Evolutionary conservation across 2,329 filamentous ascomycete species (phyloP).

Genomic region (Didymella pomorum): DNA sequence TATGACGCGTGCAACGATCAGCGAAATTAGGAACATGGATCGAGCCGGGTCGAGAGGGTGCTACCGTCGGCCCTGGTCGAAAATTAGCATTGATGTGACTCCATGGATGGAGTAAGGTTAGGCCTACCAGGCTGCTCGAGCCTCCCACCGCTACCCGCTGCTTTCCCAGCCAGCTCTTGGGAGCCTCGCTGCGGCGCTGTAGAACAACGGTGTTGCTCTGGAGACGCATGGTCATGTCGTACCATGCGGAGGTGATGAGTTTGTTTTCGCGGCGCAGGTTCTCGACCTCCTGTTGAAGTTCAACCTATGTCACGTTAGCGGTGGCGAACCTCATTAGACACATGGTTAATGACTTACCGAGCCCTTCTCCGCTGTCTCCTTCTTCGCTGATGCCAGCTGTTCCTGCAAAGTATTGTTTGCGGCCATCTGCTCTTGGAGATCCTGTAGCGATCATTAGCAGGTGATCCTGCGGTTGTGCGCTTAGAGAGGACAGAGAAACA

Average conservation of each 20-base stretch:
- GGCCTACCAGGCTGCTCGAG: constrained; percentile 31
- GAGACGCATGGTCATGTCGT: constrained; percentile 78
- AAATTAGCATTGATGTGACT: not conserved
- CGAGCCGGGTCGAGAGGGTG: constrained; percentile 27
- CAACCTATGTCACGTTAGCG: constrained; percentile 29
- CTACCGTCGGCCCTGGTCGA: constrained; percentile 29
- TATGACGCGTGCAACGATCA: constrained; percentile 9
- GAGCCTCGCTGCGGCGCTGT: constrained; percentile 75
- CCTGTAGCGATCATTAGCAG: constrained; percentile 36
- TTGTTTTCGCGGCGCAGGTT: constrained; percentile 80
- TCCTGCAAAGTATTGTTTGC: constrained; percentile 36
- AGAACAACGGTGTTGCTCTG: constrained; percentile 85
- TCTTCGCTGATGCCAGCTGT: constrained; percentile 46
- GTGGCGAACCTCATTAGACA: not conserved
- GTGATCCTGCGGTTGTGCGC: constrained; percentile 17
- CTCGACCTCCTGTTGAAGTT: constrained; percentile 61
- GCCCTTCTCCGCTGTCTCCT: constrained; percentile 47
- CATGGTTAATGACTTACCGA: constrained; percentile 33
- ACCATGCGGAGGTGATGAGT: constrained; percentile 85
- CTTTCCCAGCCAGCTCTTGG: constrained; percentile 84
- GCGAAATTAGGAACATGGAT: constrained; percentile 19
- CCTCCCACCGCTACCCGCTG: constrained; percentile 66
- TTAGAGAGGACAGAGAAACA: constrained; percentile 15
- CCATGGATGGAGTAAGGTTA: not conserved
- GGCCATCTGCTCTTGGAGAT: constrained; percentile 42